phyloP scores from a whole-genome alignment of 306 rosid genomes.

The Senna tora region DNA sequence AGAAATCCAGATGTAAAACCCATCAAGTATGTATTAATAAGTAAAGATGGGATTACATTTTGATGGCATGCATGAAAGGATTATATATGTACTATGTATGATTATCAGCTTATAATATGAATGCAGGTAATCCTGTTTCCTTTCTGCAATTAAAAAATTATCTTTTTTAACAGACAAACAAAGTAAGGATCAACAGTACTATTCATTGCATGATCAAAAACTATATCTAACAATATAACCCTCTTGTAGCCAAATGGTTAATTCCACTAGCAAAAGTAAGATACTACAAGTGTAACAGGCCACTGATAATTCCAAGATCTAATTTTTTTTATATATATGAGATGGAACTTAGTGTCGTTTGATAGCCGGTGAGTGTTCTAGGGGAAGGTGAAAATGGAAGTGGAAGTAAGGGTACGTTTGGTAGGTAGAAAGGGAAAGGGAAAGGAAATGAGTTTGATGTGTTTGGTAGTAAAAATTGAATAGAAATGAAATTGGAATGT shows the following conservation, averaged over 20 bases:
- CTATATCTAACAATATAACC: slow-evolving; percentile 90
- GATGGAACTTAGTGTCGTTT: too few species aligned
- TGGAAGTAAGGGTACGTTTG: too few species aligned
- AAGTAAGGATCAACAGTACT: slow-evolving; percentile 56
- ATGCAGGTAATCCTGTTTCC: slow-evolving; percentile 34
- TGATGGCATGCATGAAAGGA: slow-evolving; percentile 28
- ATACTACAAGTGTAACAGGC: slow-evolving; percentile 79
- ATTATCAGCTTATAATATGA: slow-evolving; percentile 27
- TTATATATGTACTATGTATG: slow-evolving; percentile 13
- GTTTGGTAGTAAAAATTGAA: too few species aligned
- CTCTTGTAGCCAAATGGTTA: too few species aligned
- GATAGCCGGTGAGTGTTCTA: too few species aligned
- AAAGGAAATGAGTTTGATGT: too few species aligned
- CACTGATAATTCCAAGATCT: slow-evolving; percentile 58
- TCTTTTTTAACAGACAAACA: slow-evolving; percentile 4
- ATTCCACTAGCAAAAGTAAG: slow-evolving; percentile 54
- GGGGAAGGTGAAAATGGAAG: too few species aligned
- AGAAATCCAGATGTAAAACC: slow-evolving; percentile 16
- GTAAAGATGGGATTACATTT: slow-evolving; percentile 36
- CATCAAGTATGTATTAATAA: slow-evolving; percentile 27
- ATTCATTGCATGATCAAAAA: slow-evolving; percentile 76
- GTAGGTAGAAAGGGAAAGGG: too few species aligned
- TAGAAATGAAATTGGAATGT: too few species aligned
- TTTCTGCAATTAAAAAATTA: slow-evolving; percentile 18
- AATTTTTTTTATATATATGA: slow-evolving; percentile 35